phyloP scores from a whole-genome alignment of 495 filamentous ascomycete genomes.

The Astrocystis sublimbata region DNA sequence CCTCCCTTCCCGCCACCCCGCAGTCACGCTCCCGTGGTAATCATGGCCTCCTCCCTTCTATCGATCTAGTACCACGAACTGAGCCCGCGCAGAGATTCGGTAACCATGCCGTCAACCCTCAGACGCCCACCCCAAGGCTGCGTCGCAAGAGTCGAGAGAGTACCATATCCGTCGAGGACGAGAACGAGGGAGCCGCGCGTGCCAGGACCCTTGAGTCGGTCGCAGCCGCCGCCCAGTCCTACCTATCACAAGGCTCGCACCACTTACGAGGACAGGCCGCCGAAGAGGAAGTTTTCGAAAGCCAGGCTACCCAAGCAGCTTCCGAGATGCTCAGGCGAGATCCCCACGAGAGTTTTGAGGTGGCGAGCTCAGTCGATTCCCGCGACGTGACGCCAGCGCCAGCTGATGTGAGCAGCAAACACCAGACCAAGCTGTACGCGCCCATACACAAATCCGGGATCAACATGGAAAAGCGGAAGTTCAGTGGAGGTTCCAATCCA shows the following conservation, averaged over 20 bases:
- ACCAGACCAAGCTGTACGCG: slow-evolving; percentile 70
- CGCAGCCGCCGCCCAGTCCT: slow-evolving; percentile 46
- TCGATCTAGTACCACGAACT: slow-evolving; percentile 58
- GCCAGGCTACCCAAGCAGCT: slow-evolving; percentile 55
- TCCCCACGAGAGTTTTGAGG: slow-evolving; percentile 52
- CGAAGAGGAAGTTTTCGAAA: slow-evolving; percentile 46
- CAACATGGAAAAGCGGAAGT: slow-evolving; percentile 59
- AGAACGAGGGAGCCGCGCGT: slow-evolving; percentile 57
- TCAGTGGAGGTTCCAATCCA: slow-evolving; percentile 45
- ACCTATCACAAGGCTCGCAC: slow-evolving; percentile 41
- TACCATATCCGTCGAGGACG: slow-evolving; percentile 83
- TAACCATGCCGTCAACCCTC: slow-evolving; percentile 30
- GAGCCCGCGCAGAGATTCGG: slow-evolving; percentile 46
- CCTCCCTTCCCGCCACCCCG: slow-evolving; percentile 80
- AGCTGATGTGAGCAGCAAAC: slow-evolving; percentile 44
- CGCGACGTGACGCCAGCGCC: slow-evolving; percentile 45
- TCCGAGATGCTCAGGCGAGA: slow-evolving; percentile 58
- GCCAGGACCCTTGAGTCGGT: slow-evolving; percentile 56
- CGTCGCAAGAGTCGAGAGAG: slow-evolving; percentile 73
- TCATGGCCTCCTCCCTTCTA: slow-evolving; percentile 52
- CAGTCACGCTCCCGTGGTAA: slow-evolving; percentile 46
- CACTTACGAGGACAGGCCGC: slow-evolving; percentile 30
- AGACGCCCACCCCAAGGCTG: slow-evolving; percentile 32
- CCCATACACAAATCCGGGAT: slow-evolving; percentile 60
- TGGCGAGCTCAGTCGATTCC: slow-evolving; percentile 45